phyloP scores from a whole-genome alignment of 2,329 filamentous ascomycete species.

The Albophoma yamanashiensis region DNA sequence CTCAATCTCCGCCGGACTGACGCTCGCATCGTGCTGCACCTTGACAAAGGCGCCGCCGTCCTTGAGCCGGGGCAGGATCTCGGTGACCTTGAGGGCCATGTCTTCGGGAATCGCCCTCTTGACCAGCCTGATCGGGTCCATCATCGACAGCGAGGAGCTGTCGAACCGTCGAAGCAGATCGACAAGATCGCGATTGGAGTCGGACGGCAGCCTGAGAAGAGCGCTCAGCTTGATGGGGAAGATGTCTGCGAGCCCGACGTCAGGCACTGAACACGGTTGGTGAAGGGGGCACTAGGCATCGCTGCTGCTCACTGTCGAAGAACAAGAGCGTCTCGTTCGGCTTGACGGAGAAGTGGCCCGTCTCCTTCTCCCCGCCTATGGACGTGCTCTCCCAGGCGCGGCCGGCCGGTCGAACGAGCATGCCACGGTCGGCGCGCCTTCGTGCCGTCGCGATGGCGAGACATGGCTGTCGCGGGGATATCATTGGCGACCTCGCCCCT shows the following conservation, averaged over 20 bases:
- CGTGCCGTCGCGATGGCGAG: conserved; percentile 1
- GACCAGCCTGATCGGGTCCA: conserved; percentile 43
- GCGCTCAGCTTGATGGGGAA: conserved; percentile 65
- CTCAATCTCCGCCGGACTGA: conserved; percentile 31
- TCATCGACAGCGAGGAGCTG: conserved; percentile 34
- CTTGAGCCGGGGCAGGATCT: conserved; percentile 75
- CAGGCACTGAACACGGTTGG: not conserved
- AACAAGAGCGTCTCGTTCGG: conserved; percentile 78
- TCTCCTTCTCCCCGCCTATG: conserved; percentile 45
- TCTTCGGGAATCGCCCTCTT: conserved; percentile 53
- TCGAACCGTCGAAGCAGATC: conserved; percentile 42
- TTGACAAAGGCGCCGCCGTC: conserved; percentile 94
- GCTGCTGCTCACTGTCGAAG: conserved; percentile 60
- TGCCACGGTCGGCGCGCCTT: not conserved
- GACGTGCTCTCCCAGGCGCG: conserved; percentile 4
- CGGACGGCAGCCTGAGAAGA: conserved; percentile 34
- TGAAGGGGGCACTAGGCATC: not conserved
- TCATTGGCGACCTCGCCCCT: not conserved
- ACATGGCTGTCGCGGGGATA: not conserved
- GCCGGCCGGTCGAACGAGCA: not conserved
- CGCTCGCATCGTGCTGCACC: conserved; percentile 44
- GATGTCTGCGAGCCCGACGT: conserved; percentile 45
- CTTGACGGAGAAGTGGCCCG: conserved; percentile 70
- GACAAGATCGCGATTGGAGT: conserved; percentile 36
- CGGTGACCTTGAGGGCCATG: conserved; percentile 58